phyloP scores from a whole-genome alignment of 164 flowering plant species.

The Stephania japonica region DNA sequence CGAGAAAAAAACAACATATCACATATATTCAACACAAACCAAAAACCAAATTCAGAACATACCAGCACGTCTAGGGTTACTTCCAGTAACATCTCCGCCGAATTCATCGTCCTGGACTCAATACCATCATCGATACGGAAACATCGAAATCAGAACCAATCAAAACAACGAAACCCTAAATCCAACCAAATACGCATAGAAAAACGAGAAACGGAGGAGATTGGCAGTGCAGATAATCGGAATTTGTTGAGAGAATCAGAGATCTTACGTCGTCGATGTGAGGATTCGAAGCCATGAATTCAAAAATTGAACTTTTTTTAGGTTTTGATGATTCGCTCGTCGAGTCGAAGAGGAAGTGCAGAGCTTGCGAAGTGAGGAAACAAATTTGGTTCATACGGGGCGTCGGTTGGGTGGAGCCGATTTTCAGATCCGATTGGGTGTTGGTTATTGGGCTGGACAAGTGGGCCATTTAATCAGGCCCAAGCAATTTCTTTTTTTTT shows the following conservation, averaged over 20 bases:
- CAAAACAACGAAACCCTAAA: conserved; percentile 7
- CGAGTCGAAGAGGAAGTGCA: background rate
- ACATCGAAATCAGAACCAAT: background rate
- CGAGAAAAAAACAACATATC: background rate
- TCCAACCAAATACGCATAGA: background rate
- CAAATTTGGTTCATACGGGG: no score
- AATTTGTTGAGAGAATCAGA: background rate
- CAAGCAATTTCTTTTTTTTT: no score
- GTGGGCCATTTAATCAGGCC: no score
- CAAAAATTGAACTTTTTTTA: conserved; percentile 12
- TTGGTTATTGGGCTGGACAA: no score
- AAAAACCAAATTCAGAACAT: no score
- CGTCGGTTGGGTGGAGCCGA: no score
- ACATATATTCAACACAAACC: background rate
- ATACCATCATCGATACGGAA: background rate
- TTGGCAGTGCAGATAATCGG: background rate
- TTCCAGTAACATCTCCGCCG: conserved; percentile 69
- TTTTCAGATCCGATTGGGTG: no score
- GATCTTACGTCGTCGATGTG: conserved; percentile 62
- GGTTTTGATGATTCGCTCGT: background rate
- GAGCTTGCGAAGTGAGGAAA: no score
- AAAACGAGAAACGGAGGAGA: background rate
- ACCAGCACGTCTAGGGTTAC: conserved; percentile 45
- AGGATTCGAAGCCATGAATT: conserved; percentile 45
- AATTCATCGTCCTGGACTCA: conserved; percentile 68